These are phyloP conservation scores for Gossypium arboreum DNA, from an alignment of 345 rosid genomes.

Conservation along the genomic window DNA sequence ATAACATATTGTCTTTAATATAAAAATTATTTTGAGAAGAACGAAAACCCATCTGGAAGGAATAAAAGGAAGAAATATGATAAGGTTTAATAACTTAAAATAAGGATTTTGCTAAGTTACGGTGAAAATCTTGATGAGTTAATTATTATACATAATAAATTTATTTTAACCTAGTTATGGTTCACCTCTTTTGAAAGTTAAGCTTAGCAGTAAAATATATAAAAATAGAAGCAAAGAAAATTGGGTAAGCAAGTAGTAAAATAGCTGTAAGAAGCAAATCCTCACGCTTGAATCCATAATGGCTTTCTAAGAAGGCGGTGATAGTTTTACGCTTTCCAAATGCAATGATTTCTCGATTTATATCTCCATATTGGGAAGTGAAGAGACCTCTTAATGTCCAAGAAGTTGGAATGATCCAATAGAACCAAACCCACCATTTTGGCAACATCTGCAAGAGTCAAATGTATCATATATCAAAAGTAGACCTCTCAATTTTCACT, in stretches of 20 bases:
- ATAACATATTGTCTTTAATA: too few relatives aligned
- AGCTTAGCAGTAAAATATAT: constrained; percentile 30
- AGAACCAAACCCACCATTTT: constrained; percentile 44
- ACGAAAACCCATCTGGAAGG: too few relatives aligned
- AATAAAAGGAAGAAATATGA: too few relatives aligned
- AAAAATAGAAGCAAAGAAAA: constrained; percentile 30
- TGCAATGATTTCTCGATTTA: constrained; percentile 22
- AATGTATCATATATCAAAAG: background rate
- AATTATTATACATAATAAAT: too few relatives aligned
- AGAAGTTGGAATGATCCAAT: constrained; percentile 36
- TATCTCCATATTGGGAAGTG: constrained; percentile 40
- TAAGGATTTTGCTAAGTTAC: background rate
- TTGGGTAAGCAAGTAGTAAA: constrained; percentile 25
- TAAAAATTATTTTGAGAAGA: too few relatives aligned
- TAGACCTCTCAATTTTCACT: background rate
- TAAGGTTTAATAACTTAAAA: too few relatives aligned
- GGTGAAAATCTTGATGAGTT: background rate
- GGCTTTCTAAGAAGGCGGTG: constrained; percentile 28
- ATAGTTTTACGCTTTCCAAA: constrained; percentile 25
- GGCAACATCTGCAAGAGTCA: constrained; percentile 31
- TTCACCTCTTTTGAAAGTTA: constrained; percentile 36
- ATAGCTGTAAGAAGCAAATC: constrained; percentile 23
- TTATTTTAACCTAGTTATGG: too few relatives aligned
- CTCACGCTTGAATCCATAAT: constrained; percentile 29
- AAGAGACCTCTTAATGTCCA: constrained; percentile 43